These are phyloP conservation scores for Torrubiella hemipterigena DNA, from an alignment of 2,329 filamentous ascomycete species.

Conservation along the genomic window DNA sequence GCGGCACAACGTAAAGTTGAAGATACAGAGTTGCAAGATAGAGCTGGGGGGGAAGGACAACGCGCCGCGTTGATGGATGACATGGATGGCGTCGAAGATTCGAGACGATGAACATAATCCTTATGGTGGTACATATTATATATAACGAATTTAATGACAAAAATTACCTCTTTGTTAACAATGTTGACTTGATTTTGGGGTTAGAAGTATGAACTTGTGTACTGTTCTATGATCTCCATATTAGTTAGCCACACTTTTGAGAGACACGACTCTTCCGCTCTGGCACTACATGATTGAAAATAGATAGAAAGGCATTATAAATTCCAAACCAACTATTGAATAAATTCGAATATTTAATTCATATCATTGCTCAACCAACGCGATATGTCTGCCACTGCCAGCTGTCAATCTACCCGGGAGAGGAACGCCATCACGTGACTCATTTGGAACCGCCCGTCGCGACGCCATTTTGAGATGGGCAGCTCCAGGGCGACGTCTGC, in stretches of 20 bases:
- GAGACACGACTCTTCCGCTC: no score
- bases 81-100: constrained; percentile 14
- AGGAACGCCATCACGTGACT: constrained; percentile 14
- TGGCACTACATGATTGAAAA: background rate
- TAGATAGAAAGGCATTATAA: background rate
- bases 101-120: no score
- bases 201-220: background rate
- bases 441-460: constrained; percentile 14
- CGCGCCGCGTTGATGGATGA: constrained; percentile 30
- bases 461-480: constrained; percentile 9
- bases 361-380: no score
- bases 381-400: background rate
- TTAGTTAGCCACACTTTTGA: no score
- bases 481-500: constrained; percentile 17
- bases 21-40: constrained; percentile 22
- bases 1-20: constrained; percentile 13
- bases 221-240: no score
- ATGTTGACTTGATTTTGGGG: constrained; percentile 8
- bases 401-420: constrained; percentile 7
- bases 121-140: no score
- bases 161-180: no score
- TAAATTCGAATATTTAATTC: background rate
- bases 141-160: no score
- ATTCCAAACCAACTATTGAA: background rate
- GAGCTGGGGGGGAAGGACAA: constrained; percentile 20